Evolutionary conservation across 2,329 filamentous ascomycete genomes (phyloP).

Genomic region (Zarea fungicola): DNA sequence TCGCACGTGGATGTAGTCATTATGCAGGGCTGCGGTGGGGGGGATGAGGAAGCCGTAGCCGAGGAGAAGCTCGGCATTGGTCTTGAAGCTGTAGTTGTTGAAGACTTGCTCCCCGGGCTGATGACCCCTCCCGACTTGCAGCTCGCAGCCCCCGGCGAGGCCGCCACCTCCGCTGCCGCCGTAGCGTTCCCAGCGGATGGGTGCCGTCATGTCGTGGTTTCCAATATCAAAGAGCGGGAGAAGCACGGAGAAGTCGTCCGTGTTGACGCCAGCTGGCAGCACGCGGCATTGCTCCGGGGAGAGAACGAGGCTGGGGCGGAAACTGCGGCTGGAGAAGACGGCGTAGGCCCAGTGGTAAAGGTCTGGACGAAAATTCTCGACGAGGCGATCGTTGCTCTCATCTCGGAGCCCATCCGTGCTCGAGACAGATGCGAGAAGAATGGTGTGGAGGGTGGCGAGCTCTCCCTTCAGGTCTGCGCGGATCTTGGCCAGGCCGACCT

Average conservation of each 20-base stretch:
- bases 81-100: slow-evolving; percentile 71
- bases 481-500: slow-evolving; percentile 45
- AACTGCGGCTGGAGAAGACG: slow-evolving; percentile 61
- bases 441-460: slow-evolving; percentile 36
- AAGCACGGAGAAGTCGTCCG: slow-evolving; percentile 62
- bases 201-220: slow-evolving; percentile 61
- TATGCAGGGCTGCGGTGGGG: slow-evolving; percentile 44
- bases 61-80: slow-evolving; percentile 64
- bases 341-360: slow-evolving; percentile 62
- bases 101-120: slow-evolving; percentile 50
- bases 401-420: slow-evolving; percentile 1
- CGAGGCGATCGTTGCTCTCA: slow-evolving; percentile 22
- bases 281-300: slow-evolving; percentile 71
- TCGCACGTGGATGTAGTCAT: slow-evolving; percentile 55
- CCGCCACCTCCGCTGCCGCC: slow-evolving; percentile 29
- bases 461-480: slow-evolving; percentile 41
- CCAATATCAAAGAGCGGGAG: slow-evolving; percentile 67
- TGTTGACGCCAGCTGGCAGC: slow-evolving; percentile 26
- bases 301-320: slow-evolving; percentile 59
- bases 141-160: slow-evolving; percentile 29
- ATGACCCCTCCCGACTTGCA: slow-evolving; percentile 40
- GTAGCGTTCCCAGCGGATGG: slow-evolving; percentile 53
- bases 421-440: slow-evolving; percentile 23
- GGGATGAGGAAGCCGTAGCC: slow-evolving; percentile 59
- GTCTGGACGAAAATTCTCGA: slow-evolving; percentile 35